A percentile compares a stretch with the other conserved stretches of the same genome.
phyloP scores from a whole-genome alignment of 805 yeast genomes.

The Yarrowia keelungensis region DNA sequence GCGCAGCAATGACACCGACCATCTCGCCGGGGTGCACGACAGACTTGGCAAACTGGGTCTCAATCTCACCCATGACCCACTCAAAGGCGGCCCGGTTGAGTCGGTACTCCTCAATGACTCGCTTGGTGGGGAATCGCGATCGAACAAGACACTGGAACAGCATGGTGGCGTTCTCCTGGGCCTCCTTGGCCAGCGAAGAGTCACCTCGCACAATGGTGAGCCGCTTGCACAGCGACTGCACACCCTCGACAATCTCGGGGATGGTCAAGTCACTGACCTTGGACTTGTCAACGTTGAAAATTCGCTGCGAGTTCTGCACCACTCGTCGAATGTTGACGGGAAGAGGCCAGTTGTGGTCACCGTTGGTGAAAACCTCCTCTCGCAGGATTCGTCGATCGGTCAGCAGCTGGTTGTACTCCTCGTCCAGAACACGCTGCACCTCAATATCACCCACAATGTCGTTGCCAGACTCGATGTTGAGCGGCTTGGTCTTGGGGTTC shows the following conservation, averaged over 20 bases:
- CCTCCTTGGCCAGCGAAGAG: constrained; percentile 74
- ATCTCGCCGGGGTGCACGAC: constrained; percentile 96
- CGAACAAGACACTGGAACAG: constrained; percentile 91
- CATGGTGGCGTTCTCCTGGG: constrained; percentile 89
- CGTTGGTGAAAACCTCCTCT: constrained; percentile 81
- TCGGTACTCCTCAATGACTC: constrained; percentile 90
- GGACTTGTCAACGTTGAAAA: constrained; percentile 89
- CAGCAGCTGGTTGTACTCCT: constrained; percentile 78
- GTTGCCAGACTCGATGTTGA: constrained; percentile 83
- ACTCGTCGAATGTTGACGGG: constrained; percentile 98
- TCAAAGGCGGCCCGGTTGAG: constrained; percentile 85
- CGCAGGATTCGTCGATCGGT: constrained; percentile 83
- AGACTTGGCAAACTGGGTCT: constrained; percentile 90
- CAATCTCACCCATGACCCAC: constrained; percentile 95
- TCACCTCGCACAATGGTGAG: constrained; percentile 84
- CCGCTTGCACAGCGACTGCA: constrained; percentile 68
- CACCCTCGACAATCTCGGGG: constrained; percentile 77
- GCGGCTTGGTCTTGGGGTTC: constrained; percentile 64
- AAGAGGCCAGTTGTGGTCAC: constrained; percentile 96
- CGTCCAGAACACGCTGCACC: constrained; percentile 79
- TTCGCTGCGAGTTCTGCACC: constrained; percentile 95
- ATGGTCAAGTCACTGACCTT: constrained; percentile 90
- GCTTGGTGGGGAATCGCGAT: constrained; percentile 87
- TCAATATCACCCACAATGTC: constrained; percentile 90
- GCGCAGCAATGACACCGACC: constrained; percentile 98